A percentile compares a stretch with the other conserved stretches of the same genome.
Conservation (phyloP, 2,329 filamentous ascomycete species). For the Claviceps sp. region DNA sequence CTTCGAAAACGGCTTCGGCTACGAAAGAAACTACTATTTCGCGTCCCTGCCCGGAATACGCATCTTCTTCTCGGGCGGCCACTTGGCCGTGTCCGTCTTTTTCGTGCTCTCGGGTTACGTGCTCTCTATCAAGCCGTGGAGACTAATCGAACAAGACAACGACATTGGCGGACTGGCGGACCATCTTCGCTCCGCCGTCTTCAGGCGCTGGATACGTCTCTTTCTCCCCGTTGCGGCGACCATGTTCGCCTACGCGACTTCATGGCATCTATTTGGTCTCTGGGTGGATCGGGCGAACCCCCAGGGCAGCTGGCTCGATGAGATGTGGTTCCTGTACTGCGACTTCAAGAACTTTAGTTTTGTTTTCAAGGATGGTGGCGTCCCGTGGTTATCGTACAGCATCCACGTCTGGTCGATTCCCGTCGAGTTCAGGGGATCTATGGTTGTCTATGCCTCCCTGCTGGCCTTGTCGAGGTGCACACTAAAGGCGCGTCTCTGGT, state of each 20-base stretch:
- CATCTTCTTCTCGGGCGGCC: constrained; percentile 46
- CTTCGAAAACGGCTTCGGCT: constrained; percentile 41
- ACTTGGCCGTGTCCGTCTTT: constrained; percentile 44
- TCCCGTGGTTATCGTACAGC: constrained; percentile 39
- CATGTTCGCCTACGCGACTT: constrained; percentile 35
- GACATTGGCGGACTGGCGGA: constrained; percentile 28
- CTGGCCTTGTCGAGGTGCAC: constrained; percentile 44
- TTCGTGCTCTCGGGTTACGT: constrained; percentile 47
- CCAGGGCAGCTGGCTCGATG: constrained; percentile 29
- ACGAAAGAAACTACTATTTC: constrained; percentile 34
- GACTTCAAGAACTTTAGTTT: constrained; percentile 60
- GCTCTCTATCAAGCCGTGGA: constrained; percentile 35
- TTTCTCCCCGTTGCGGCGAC: constrained; percentile 39
- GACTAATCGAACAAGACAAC: constrained; percentile 27
- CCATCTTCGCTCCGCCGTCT: constrained; percentile 31
- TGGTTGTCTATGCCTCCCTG: constrained; percentile 45
- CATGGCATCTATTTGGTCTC: constrained; percentile 39
- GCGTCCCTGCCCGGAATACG: constrained; percentile 42
- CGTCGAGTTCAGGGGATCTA: constrained; percentile 48
- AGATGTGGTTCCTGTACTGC: constrained; percentile 34
- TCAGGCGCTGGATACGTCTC: constrained; percentile 35
- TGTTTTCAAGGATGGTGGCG: constrained; percentile 43
- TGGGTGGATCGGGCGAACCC: constrained; percentile 25
- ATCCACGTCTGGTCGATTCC: constrained; percentile 52
- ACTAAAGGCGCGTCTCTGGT: constrained; percentile 38